A percentile compares a stretch with the other conserved stretches of the same genome.
Evolutionary conservation across 2,329 filamentous ascomycete species (phyloP).

Genomic region (Cordyceps cateniannulata): DNA sequence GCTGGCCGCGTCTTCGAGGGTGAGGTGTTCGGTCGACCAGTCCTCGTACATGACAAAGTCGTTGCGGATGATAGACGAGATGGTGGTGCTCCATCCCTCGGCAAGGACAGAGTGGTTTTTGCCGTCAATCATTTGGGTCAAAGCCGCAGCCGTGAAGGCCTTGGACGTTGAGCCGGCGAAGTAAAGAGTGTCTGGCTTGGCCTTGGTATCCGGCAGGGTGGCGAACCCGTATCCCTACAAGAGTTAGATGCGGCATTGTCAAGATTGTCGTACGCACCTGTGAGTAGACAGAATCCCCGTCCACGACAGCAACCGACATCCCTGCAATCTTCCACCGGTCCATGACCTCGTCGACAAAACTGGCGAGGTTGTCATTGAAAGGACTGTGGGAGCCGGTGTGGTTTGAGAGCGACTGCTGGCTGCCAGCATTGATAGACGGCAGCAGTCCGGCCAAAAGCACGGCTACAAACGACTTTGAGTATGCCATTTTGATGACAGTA

Average conservation of each 20-base stretch:
- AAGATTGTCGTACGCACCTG: not conserved
- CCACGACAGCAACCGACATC: slow-evolving; percentile 4
- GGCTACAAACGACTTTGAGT: not conserved
- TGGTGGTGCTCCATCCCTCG: slow-evolving; percentile 3
- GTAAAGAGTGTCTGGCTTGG: slow-evolving; percentile 9
- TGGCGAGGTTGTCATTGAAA: not conserved
- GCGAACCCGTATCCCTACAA: slow-evolving; percentile 12
- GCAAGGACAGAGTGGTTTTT: slow-evolving; percentile 9
- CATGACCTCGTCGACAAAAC: not conserved
- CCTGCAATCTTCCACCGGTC: slow-evolving; percentile 5
- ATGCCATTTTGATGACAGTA: not conserved
- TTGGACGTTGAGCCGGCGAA: slow-evolving; percentile 9
- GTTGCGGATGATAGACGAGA: slow-evolving; percentile 8
- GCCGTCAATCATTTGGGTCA: slow-evolving; percentile 9
- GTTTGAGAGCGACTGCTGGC: not conserved
- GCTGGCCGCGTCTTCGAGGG: slow-evolving; percentile 1
- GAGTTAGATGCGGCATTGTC: not conserved
- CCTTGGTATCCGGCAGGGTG: slow-evolving; percentile 5
- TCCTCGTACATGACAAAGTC: slow-evolving; percentile 11
- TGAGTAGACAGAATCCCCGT: slow-evolving; percentile 1
- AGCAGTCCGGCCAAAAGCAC: not conserved
- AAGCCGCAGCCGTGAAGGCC: slow-evolving; percentile 1
- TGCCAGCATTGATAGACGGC: not conserved
- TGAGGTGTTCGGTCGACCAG: slow-evolving; percentile 7
- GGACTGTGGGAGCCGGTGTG: not conserved